Percentiles rank a stretch among this genome's conserved stretches.
phyloP scores from a whole-genome alignment of 257 asterid species.

The Salvia hispanica region DNA sequence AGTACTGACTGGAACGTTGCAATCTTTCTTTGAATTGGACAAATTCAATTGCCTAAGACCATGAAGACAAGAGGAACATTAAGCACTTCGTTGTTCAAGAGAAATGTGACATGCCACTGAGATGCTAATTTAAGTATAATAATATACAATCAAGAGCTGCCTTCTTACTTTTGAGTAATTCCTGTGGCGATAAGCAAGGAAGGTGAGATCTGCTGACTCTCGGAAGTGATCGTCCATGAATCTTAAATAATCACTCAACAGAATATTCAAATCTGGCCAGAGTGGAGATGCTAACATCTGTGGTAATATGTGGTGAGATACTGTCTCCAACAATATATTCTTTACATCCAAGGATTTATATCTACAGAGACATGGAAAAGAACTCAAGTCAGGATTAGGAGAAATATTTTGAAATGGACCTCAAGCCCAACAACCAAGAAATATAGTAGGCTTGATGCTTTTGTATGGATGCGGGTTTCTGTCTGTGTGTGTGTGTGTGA shows the following conservation, averaged over 20 bases:
- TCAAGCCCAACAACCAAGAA: constrained; percentile 2
- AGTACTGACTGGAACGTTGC: constrained; percentile 81
- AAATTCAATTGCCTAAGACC: constrained; percentile 77
- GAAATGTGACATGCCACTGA: constrained; percentile 9
- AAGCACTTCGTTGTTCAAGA: constrained; percentile 3
- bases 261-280: constrained; percentile 70
- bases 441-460: constrained; percentile 7
- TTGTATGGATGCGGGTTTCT: not conserved
- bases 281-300: constrained; percentile 89
- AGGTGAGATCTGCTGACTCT: constrained; percentile 97
- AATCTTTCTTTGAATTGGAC: constrained; percentile 90
- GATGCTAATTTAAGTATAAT: not conserved
- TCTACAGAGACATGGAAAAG: constrained; percentile 46
- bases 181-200: constrained; percentile 92
- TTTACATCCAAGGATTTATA: constrained; percentile 94
- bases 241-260: constrained; percentile 66
- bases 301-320: constrained; percentile 85
- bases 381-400: constrained; percentile 29
- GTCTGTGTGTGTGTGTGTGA: not conserved
- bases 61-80: constrained; percentile 22
- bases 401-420: constrained; percentile 13
- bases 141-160: constrained; percentile 18
- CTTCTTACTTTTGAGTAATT: constrained; percentile 82
- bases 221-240: constrained; percentile 93
- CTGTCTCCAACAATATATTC: constrained; percentile 91